These are phyloP conservation scores for Ganoderma lucidum DNA, from an alignment of 1,284 basidiomycete species.

Conservation along the genomic window DNA sequence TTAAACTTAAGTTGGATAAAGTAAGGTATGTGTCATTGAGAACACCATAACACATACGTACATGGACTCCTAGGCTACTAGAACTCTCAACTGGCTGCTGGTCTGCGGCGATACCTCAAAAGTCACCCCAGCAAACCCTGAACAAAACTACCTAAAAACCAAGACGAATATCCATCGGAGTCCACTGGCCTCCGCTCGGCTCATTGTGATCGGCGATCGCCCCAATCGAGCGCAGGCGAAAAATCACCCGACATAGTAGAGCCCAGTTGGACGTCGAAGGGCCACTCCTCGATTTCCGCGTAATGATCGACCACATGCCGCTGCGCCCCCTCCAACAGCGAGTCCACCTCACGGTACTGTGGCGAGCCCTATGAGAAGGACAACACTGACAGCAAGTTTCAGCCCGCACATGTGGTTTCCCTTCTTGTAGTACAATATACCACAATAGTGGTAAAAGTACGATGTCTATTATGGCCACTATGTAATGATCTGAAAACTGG, in stretches of 20 bases:
- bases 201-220: background rate
- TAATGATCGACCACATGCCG: background rate
- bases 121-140: background rate
- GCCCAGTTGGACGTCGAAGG: background rate
- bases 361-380: background rate
- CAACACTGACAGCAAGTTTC: background rate
- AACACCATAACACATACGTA: background rate
- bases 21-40: too few relatives aligned
- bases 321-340: background rate
- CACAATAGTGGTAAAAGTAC: too few relatives aligned
- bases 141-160: background rate
- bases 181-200: background rate
- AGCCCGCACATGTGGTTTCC: too few relatives aligned
- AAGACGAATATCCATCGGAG: background rate
- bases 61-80: too few relatives aligned
- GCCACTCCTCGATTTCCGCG: background rate
- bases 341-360: background rate
- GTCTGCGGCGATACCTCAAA: background rate
- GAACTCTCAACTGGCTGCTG: background rate
- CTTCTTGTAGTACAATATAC: too few relatives aligned
- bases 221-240: background rate
- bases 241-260: background rate
- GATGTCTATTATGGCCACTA: too few relatives aligned
- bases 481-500: too few relatives aligned
- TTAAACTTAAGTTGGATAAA: too few relatives aligned